Conservation (phyloP, 257 asterid species). For the Jasminum sambac region DNA sequence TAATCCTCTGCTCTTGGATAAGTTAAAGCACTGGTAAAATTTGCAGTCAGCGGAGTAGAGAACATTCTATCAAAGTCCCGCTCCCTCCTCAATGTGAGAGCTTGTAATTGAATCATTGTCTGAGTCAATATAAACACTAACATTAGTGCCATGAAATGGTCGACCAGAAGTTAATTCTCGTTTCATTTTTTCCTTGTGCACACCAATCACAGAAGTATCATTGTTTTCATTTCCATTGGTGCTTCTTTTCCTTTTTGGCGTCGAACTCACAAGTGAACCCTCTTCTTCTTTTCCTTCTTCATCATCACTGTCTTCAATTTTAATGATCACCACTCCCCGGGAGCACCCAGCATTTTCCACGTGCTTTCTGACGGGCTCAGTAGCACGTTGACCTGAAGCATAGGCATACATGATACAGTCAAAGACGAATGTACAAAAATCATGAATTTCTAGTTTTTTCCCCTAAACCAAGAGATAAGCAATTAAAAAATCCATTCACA, state of each 20-base stretch:
- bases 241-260: slow-evolving; percentile 15
- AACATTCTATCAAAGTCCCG: slow-evolving; percentile 27
- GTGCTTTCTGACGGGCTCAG: not conserved
- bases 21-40: slow-evolving; percentile 5
- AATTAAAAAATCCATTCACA: not conserved
- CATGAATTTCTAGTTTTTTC: not conserved
- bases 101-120: slow-evolving; percentile 29
- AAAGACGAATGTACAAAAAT: not conserved
- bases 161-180: slow-evolving; percentile 7
- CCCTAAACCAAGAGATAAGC: not conserved
- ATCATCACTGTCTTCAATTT: slow-evolving; percentile 22
- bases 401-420: slow-evolving; percentile 6
- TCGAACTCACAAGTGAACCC: not conserved
- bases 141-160: not conserved
- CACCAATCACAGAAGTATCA: not conserved
- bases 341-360: not conserved
- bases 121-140: not conserved
- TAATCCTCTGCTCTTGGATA: slow-evolving; percentile 6
- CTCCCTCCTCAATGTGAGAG: slow-evolving; percentile 18
- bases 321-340: slow-evolving; percentile 6
- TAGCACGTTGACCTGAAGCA: slow-evolving; percentile 18
- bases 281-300: slow-evolving; percentile 1
- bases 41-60: slow-evolving; percentile 30
- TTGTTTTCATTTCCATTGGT: not conserved
- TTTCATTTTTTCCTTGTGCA: slow-evolving; percentile 3